Evolutionary conservation across 495 filamentous ascomycete genomes (phyloP).

Genomic region (Neurospora discreta): DNA sequence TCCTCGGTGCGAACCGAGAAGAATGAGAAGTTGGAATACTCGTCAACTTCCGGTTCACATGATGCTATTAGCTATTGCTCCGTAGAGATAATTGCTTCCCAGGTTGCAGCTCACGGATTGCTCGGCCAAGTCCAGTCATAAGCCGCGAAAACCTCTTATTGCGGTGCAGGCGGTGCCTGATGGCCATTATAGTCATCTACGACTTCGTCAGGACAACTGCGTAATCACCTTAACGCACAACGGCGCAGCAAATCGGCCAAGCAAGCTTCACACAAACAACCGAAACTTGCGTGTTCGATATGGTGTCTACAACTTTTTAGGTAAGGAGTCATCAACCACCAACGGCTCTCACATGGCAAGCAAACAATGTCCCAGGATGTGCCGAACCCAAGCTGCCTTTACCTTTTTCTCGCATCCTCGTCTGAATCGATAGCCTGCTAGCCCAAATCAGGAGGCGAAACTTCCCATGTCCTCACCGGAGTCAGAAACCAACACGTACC

Average conservation of each 20-base stretch:
- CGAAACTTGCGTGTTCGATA: neutral
- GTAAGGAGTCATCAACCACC: neutral
- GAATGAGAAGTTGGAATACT: neutral
- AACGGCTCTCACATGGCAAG: neutral
- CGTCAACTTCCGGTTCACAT: neutral
- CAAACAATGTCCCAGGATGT: neutral
- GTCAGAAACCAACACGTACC: neutral
- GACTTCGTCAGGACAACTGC: neutral
- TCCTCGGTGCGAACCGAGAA: neutral
- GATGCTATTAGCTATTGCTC: neutral
- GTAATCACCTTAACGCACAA: neutral
- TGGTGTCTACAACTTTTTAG: neutral
- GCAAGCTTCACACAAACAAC: neutral
- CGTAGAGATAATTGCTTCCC: neutral
- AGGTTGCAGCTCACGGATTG: neutral
- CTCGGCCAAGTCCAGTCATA: neutral
- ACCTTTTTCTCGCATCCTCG: neutral
- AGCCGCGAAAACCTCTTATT: neutral
- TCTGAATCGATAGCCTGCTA: neutral
- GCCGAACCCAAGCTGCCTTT: neutral
- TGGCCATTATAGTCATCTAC: neutral
- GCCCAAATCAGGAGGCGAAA: neutral
- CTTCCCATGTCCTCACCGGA: neutral
- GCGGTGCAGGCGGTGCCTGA: neutral
- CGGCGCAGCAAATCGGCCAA: neutral